Conservation (phyloP, 2,329 filamentous ascomycete species). For the Beauveria scarabaeidicola region DNA sequence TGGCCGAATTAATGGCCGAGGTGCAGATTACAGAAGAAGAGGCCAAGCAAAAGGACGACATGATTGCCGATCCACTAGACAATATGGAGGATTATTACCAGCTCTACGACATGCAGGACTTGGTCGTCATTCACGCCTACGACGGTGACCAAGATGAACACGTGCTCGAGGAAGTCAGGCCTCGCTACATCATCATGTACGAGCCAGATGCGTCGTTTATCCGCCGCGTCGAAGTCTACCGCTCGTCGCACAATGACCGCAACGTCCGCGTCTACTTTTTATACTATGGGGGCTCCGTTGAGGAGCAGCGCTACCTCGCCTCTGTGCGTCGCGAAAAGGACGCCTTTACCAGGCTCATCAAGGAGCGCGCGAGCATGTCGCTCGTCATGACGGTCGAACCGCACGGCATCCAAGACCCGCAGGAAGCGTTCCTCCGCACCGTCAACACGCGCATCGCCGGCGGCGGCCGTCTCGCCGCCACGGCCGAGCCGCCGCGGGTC, state of each 20-base stretch:
- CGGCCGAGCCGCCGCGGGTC: conserved; percentile 77
- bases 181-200: conserved; percentile 97
- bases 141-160: conserved; percentile 95
- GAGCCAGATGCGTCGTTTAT: conserved; percentile 94
- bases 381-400: conserved; percentile 70
- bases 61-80: conserved; percentile 69
- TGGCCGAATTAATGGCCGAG: conserved; percentile 73
- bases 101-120: conserved; percentile 81
- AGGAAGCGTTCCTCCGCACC: conserved; percentile 87
- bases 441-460: conserved; percentile 96
- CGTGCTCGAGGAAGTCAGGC: conserved; percentile 87
- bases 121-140: conserved; percentile 86
- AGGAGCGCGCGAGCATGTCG: conserved; percentile 88
- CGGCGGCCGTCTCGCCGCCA: conserved; percentile 75
- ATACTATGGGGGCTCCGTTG: conserved; percentile 90
- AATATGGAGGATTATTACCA: conserved; percentile 90
- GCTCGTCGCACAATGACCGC: conserved; percentile 83
- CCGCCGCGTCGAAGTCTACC: conserved; percentile 86
- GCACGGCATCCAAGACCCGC: conserved; percentile 64
- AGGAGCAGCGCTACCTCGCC: conserved; percentile 88
- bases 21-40: conserved; percentile 69
- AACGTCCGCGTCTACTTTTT: conserved; percentile 93
- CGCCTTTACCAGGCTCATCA: conserved; percentile 88
- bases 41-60: conserved; percentile 69
- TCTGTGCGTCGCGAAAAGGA: conserved; percentile 92